Conservation (phyloP, 2,329 filamentous ascomycete genomes). For the Colletotrichum salicis region DNA sequence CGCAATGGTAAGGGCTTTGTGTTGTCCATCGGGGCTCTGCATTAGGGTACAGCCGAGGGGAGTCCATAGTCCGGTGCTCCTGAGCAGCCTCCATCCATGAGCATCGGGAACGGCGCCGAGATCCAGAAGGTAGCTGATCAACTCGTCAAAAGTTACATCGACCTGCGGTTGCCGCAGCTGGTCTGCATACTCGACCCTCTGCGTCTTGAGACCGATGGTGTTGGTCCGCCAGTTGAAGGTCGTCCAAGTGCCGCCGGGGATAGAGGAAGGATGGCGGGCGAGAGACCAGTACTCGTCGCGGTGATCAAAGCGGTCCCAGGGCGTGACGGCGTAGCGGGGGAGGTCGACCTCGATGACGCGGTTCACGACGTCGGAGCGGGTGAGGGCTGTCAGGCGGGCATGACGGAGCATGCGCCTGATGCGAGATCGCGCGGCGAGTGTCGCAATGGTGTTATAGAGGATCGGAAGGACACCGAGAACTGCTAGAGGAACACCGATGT, state of each 20-base stretch:
- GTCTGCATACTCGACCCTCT: slow-evolving; percentile 71
- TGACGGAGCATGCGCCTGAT: slow-evolving; percentile 68
- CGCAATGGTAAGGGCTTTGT: slow-evolving; percentile 63
- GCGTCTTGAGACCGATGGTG: slow-evolving; percentile 69
- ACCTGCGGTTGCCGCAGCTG: slow-evolving; percentile 65
- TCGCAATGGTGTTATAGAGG: slow-evolving; percentile 72
- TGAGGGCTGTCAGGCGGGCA: slow-evolving; percentile 68
- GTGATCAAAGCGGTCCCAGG: slow-evolving; percentile 64
- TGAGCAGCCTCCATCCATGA: slow-evolving; percentile 67
- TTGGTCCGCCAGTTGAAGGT: slow-evolving; percentile 74
- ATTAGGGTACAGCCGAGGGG: slow-evolving; percentile 68
- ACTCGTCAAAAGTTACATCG: slow-evolving; percentile 66
- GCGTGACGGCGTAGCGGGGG: slow-evolving; percentile 71
- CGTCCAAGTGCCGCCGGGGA: slow-evolving; percentile 72
- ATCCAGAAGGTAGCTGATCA: slow-evolving; percentile 71
- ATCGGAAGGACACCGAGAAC: slow-evolving; percentile 71
- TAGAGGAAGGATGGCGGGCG: slow-evolving; percentile 59
- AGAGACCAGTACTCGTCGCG: slow-evolving; percentile 69
- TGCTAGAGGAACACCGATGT: slow-evolving; percentile 58
- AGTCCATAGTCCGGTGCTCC: slow-evolving; percentile 69
- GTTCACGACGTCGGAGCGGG: slow-evolving; percentile 72
- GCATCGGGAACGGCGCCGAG: slow-evolving; percentile 70
- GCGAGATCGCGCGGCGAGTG: slow-evolving; percentile 67
- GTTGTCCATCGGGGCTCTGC: slow-evolving; percentile 59
- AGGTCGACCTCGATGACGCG: slow-evolving; percentile 74